Evolutionary conservation across 2,329 filamentous ascomycete genomes (phyloP), one percentile per base, ranked within the genome.

Genomic region (Huntiella abstrusa): DNA sequence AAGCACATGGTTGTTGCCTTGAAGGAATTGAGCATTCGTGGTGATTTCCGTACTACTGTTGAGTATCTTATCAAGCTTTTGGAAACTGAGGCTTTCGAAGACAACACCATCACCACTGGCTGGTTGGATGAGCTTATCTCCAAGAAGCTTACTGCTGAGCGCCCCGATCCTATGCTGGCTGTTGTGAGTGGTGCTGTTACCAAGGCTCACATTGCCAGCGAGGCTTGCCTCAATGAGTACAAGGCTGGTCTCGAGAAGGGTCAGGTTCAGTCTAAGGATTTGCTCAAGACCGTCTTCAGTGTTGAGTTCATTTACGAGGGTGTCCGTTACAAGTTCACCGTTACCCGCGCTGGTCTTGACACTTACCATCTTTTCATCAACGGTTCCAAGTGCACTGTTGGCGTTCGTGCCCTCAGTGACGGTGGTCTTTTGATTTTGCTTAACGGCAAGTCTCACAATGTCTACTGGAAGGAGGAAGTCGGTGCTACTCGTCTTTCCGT

Each of bases 391-490:
- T 93, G 85, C 64, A 79, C 83, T 5, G 83, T 96, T 48, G 91
- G 88, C 57, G 83, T 98, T 46, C 83, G 91, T 55, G 82, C 87
- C 43, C 75, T 98, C 53, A 86, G 85, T 53, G 91, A 98, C 56
- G 91, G 91, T 61, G 91, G 91, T 61, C 75, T 98, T 8, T 73
- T 98, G 48, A 77, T 98, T 52, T 75, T 98, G 15, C 76, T 98
- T 38, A 80, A 81, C 57, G 91, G 91, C 51, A 84, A 85, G 62
- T 93, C 84, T 55, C 91, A 98, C 77, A 98, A 91, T 59, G 79
- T 96, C 51, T 98, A 98, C 76, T 98, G 91, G 91, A 96, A 96
- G 67, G 91, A 98, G 60, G 91, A 98, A 62, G 85, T 93, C 41
- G 87, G 87, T 48, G 91, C 88, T 34, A 95, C 91, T 44, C 87